Evolutionary conservation across 2,329 filamentous ascomycete species (phyloP), one percentile per base, ranked within the genome.

Genomic region (Orbilia oligospora): DNA sequence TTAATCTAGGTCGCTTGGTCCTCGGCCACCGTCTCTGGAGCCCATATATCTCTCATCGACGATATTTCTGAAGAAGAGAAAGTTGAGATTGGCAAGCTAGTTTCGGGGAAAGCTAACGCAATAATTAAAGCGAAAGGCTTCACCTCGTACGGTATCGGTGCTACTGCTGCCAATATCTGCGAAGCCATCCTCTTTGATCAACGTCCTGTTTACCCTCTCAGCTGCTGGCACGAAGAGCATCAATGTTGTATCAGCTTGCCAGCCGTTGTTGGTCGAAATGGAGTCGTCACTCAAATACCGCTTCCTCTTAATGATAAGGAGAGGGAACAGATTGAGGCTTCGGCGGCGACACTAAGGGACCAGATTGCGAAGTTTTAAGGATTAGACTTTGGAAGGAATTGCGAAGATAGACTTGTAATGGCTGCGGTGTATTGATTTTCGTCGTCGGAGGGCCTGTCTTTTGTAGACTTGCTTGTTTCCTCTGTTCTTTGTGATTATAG

Each of bases 61-160:
- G 79, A 82, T 66, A 70, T 79, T 38, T 51, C 55, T 3, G 80
- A 83, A 22, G 76, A 80, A 20, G 81, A 72, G 20, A 82, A 83
- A 78, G 75, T 81, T 6, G 81, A 72, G 0, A 82, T 81, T 66
- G 77, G 81, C 5, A 78, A 69, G 53, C 73, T 81, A 18, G 83
- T 83, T 12, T 79, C 80, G 56, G 80, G 81, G 30, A 83, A 83
- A 8, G 83, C 83, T 22, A 83, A 84, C 77, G 82, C 83, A 79
- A 83, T 84, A 68, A 84, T 84, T 65, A 80, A 81, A 80, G 78
- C 81, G 51, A 84, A 84, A 80, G 83, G 83, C 46, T 83, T 82
- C 80, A 84, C 83, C 33, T 83, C 83, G 70, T 83, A 83, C 77
- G 83, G 83, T 48, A 82, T 84, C 4, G 83, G 83, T 33, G 82